These are phyloP conservation scores for Fusarium devonianum DNA, from an alignment of 2,329 filamentous ascomycete genomes.

Conservation along the genomic window DNA sequence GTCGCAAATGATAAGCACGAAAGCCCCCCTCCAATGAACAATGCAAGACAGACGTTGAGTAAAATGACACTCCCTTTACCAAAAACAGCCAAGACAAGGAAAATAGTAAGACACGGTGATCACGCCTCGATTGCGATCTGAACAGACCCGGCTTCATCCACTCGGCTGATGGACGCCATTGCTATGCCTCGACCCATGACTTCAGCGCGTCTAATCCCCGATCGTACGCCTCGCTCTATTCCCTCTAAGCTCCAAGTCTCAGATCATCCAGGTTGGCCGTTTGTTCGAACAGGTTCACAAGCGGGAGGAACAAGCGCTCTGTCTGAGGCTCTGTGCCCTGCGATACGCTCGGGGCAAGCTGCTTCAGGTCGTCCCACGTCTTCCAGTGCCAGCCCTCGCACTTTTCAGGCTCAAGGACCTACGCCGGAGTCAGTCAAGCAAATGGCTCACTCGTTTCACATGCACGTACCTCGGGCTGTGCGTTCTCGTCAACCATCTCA, in stretches of 20 bases:
- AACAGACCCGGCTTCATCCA: too few species aligned
- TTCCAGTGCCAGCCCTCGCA: constrained; percentile 60
- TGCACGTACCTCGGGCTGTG: constrained; percentile 60
- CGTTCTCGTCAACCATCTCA: constrained; percentile 53
- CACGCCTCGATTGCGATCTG: too few species aligned
- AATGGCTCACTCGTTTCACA: background rate
- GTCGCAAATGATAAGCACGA: too few species aligned
- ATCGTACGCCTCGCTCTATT: background rate
- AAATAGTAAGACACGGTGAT: constrained; percentile 4
- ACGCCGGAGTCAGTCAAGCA: background rate
- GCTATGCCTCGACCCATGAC: background rate
- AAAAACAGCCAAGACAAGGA: too few species aligned
- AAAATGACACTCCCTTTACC: too few species aligned
- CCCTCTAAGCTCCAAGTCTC: constrained; percentile 7
- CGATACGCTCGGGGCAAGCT: constrained; percentile 27
- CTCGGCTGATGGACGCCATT: background rate
- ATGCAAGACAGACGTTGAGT: too few species aligned
- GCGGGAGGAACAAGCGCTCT: constrained; percentile 44
- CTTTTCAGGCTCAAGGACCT: constrained; percentile 58
- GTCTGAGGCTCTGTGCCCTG: constrained; percentile 22
- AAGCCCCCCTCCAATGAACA: too few species aligned
- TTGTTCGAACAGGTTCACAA: constrained; percentile 43
- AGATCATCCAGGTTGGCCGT: constrained; percentile 32
- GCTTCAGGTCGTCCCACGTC: constrained; percentile 52
- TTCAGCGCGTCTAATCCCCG: background rate